Evolutionary conservation across 2,329 filamentous ascomycete genomes (phyloP).

Genomic region (Aureobasidium sp.): DNA sequence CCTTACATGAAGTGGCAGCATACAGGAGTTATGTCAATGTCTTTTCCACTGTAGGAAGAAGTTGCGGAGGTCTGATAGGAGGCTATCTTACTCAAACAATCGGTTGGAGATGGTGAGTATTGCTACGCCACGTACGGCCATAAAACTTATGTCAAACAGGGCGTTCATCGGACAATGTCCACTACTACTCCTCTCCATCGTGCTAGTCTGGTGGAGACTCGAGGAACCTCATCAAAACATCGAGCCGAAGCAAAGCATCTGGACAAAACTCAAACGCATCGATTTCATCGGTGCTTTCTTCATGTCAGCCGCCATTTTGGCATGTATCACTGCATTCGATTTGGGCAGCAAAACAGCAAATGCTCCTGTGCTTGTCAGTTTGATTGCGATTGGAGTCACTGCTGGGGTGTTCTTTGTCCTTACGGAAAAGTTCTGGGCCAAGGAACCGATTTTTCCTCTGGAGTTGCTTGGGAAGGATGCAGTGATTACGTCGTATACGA

Average conservation of each 20-base stretch:
- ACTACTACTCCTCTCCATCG: slow-evolving; percentile 56
- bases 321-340: slow-evolving; percentile 53
- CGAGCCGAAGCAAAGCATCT: slow-evolving; percentile 27
- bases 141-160: slow-evolving; percentile 33
- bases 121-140: not conserved
- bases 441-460: slow-evolving; percentile 67
- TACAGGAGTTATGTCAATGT: slow-evolving; percentile 60
- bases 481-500: slow-evolving; percentile 59
- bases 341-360: slow-evolving; percentile 52
- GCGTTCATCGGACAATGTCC: slow-evolving; percentile 67
- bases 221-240: slow-evolving; percentile 25
- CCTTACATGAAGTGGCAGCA: slow-evolving; percentile 52
- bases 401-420: slow-evolving; percentile 33
- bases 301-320: slow-evolving; percentile 48
- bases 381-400: slow-evolving; percentile 32
- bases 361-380: slow-evolving; percentile 35
- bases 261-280: slow-evolving; percentile 55
- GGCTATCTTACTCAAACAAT: slow-evolving; percentile 68
- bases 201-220: slow-evolving; percentile 45
- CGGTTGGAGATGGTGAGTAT: slow-evolving; percentile 68
- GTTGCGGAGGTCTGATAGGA: slow-evolving; percentile 61
- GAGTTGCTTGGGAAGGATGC: slow-evolving; percentile 57
- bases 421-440: slow-evolving; percentile 48
- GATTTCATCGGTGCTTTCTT: slow-evolving; percentile 65
- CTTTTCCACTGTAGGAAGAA: slow-evolving; percentile 54